Evolutionary conservation across 2,329 filamentous ascomycete species (phyloP).

Genomic region (Penicillium glabrum): DNA sequence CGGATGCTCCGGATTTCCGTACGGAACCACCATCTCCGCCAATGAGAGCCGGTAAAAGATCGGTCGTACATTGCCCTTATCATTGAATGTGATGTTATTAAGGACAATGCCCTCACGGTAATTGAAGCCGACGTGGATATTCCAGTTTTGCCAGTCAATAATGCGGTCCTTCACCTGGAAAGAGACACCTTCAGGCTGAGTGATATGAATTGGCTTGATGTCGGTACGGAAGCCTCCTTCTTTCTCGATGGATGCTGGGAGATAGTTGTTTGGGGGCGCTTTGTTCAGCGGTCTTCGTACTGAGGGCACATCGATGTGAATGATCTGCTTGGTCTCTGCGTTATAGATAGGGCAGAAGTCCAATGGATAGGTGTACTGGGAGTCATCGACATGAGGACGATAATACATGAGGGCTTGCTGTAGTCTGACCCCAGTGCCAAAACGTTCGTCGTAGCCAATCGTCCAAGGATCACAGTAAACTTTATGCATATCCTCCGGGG

Average conservation of each 20-base stretch:
- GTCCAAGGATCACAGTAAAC: conserved; percentile 97
- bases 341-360: conserved; percentile 95
- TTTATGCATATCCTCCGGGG: conserved; percentile 84
- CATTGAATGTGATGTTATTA: conserved; percentile 86
- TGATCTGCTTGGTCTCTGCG: conserved; percentile 71
- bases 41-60: conserved; percentile 88
- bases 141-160: conserved; percentile 92
- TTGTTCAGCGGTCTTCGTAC: conserved; percentile 73
- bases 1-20: conserved; percentile 50
- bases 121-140: conserved; percentile 90
- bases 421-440: conserved; percentile 73
- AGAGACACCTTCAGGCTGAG: conserved; percentile 83
- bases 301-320: conserved; percentile 80
- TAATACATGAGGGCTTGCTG: conserved; percentile 98
- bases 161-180: conserved; percentile 74
- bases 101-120: conserved; percentile 89
- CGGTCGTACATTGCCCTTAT: conserved; percentile 73
- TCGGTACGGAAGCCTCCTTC: conserved; percentile 74
- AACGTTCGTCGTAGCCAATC: conserved; percentile 89
- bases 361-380: conserved; percentile 85
- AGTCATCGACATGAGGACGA: conserved; percentile 78
- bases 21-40: conserved; percentile 92
- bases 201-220: conserved; percentile 83
- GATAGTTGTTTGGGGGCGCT: conserved; percentile 75
- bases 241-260: conserved; percentile 68